phyloP scores from a whole-genome alignment of 2,329 filamentous ascomycete genomes.

The Beauveria bassiana region DNA sequence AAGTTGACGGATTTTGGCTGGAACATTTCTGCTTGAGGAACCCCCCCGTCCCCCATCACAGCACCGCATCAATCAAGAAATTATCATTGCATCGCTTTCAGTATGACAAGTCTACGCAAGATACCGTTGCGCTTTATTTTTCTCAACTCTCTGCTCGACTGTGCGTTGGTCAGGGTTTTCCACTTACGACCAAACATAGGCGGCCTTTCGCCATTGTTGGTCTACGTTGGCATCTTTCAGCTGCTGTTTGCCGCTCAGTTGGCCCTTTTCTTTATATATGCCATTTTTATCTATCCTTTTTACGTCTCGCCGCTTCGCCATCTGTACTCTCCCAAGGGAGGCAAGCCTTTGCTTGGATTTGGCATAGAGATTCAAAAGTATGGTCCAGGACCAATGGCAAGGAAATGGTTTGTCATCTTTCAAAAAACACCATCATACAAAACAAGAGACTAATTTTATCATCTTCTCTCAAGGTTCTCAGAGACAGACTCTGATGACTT shows the following conservation, averaged over 20 bases:
- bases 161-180: neutral
- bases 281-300: conserved; percentile 27
- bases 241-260: neutral
- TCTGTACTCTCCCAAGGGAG: conserved; percentile 28
- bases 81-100: neutral
- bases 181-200: neutral
- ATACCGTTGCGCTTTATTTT: neutral
- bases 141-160: neutral
- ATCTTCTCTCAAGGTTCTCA: conserved; percentile 37
- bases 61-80: neutral
- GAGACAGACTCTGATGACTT: conserved; percentile 55
- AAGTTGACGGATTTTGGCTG: neutral
- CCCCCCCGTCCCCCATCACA: no score
- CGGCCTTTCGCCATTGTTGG: neutral
- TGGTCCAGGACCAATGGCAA: conserved; percentile 10
- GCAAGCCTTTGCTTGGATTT: neutral
- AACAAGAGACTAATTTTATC: neutral
- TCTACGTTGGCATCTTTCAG: neutral
- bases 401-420: conserved; percentile 62
- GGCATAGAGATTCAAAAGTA: neutral
- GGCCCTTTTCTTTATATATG: conserved; percentile 16
- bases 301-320: conserved; percentile 30
- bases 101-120: neutral
- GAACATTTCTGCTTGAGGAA: no score
- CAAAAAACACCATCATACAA: neutral